phyloP scores from a whole-genome alignment of 164 flowering plant species.

The Vitis amurensis region DNA sequence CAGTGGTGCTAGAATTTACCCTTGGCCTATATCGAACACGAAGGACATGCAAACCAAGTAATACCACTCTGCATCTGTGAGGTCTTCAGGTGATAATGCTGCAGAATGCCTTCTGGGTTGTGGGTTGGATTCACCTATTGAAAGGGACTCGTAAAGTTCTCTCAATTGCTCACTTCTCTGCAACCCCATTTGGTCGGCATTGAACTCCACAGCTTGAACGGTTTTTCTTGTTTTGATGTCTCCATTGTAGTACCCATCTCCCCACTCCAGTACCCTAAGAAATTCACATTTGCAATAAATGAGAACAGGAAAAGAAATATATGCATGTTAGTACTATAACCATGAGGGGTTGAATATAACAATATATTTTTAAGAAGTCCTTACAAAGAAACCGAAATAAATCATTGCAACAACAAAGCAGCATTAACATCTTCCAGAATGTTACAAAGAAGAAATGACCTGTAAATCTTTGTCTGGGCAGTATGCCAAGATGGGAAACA shows the following conservation, averaged over 20 bases:
- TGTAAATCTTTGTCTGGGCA: not conserved
- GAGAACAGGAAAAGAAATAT: not conserved
- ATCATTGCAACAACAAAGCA: not conserved
- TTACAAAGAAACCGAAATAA: not conserved
- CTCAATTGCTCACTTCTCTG: constrained; percentile 85
- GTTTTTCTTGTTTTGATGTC: constrained; percentile 94
- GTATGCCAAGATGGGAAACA: not conserved
- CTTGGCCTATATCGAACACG: constrained; percentile 63
- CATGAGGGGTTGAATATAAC: not conserved
- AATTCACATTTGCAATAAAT: constrained; percentile 7
- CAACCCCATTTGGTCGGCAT: constrained; percentile 60
- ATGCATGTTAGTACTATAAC: not conserved
- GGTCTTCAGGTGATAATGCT: constrained; percentile 94
- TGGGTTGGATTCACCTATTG: constrained; percentile 54
- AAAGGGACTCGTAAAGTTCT: constrained; percentile 74
- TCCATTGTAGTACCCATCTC: constrained; percentile 92
- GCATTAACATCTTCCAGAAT: no score
- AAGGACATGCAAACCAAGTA: constrained; percentile 96
- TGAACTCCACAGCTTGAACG: constrained; percentile 55
- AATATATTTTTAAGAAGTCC: not conserved
- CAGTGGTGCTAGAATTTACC: constrained; percentile 42
- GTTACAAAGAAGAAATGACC: not conserved
- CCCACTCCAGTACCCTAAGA: constrained; percentile 77
- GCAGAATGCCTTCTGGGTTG: constrained; percentile 74
- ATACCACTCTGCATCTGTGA: constrained; percentile 84